Evolutionary conservation across 805 yeast species (phyloP).

Genomic region (Metschnikowia hibisci): DNA sequence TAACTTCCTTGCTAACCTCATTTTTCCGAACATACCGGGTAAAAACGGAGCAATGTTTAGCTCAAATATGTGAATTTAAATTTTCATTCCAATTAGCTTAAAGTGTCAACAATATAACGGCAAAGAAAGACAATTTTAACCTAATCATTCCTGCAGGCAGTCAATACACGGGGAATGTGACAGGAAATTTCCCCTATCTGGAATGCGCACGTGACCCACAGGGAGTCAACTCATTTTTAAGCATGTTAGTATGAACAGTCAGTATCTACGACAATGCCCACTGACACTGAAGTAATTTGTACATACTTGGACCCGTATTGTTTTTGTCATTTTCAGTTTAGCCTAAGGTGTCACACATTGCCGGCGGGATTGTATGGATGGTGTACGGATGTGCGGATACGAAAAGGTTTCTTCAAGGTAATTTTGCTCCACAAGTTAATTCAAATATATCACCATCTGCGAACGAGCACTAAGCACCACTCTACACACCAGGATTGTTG

Average conservation of each 20-base stretch:
- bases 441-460: conserved; percentile 11
- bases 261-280: too few species aligned
- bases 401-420: conserved; percentile 16
- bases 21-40: background rate
- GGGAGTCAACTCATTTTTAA: conserved; percentile 7
- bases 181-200: background rate
- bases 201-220: conserved; percentile 10
- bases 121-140: too few species aligned
- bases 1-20: background rate
- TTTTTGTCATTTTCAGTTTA: background rate
- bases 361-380: background rate
- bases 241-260: background rate
- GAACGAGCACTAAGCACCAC: conserved; percentile 7
- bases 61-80: too few species aligned
- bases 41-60: background rate
- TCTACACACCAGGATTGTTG: background rate
- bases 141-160: too few species aligned
- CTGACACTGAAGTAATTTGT: too few species aligned
- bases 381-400: conserved; percentile 17
- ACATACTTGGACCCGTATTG: too few species aligned
- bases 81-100: too few species aligned
- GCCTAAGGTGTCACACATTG: background rate
- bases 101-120: too few species aligned
- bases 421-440: conserved; percentile 8
- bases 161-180: background rate